Evolutionary conservation across 2,329 filamentous ascomycete genomes (phyloP).

Genomic region (Colletotrichum phormii): DNA sequence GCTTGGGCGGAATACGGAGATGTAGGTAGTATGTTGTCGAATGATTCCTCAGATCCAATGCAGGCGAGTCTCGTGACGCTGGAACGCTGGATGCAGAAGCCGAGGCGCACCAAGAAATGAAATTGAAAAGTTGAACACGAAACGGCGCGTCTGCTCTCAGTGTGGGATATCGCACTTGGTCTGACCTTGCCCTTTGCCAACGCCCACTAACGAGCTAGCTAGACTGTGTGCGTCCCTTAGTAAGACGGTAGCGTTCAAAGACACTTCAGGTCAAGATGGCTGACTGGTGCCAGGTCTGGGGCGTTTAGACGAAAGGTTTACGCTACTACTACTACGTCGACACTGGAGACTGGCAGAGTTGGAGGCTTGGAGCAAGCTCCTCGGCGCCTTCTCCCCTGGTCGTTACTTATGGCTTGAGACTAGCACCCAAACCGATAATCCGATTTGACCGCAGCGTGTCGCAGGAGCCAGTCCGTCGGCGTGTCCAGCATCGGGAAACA

Average conservation of each 20-base stretch:
- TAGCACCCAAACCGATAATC: background rate
- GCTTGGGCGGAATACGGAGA: conserved; percentile 1
- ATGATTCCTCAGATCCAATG: background rate
- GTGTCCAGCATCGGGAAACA: conserved; percentile 11
- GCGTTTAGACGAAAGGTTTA: conserved; percentile 26
- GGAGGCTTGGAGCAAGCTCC: background rate
- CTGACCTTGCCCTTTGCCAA: background rate
- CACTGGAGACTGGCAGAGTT: background rate
- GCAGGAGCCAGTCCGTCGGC: conserved; percentile 23
- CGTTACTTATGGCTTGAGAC: conserved; percentile 32
- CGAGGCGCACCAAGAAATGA: background rate
- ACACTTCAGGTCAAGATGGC: background rate
- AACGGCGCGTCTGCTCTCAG: background rate
- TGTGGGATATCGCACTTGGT: background rate
- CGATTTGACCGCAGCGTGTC: conserved; percentile 24
- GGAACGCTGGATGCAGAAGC: background rate
- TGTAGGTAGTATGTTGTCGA: background rate
- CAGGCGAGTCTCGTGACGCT: background rate
- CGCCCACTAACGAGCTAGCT: background rate
- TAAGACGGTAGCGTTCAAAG: conserved; percentile 8
- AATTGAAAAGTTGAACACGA: background rate
- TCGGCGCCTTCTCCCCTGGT: conserved; percentile 29
- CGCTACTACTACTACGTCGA: conserved; percentile 5
- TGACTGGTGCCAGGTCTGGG: conserved; percentile 7
- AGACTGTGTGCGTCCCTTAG: background rate